Base-by-base conservation (phyloP, 108 stramenopile species). In the Discostella pseudostelligera region DNA sequence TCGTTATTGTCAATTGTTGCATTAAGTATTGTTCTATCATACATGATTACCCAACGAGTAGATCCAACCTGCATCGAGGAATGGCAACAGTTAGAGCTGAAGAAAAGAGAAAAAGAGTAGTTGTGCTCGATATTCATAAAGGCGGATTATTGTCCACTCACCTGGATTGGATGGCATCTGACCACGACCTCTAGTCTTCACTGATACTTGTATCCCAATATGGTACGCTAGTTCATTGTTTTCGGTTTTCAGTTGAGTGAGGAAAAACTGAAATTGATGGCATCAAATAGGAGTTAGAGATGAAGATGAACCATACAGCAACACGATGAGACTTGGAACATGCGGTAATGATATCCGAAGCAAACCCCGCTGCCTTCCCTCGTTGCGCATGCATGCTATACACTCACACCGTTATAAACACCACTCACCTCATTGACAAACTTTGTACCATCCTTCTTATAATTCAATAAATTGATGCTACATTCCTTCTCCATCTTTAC, bases 21-120 rank as follows among this genome's bases (percentile, higher is more conserved):
- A n/a, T n/a, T n/a, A n/a, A n/a, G n/a, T n/a, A n/a, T n/a, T n/a
- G n/a, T 43, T 43, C n/a, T 8, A 43, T 58, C 45, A 77, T 16
- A 64, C 76, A 53, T 77, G 76, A 59, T 70, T 65, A 16, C 76
- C 76, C 62, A 70, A 29, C 6, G 76, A 25, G 58, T 77, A 77
- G 29, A 78, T 63, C 70, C 77, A 78, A 22, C 77, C 77, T 66
- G 19, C 9, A 40, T 36, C 47, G 20, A 19, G 21, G 19, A 40
- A 60, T 2, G 24, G 9, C 11, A 59, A 39, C 40, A 59, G 20
- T 46, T 21, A 49, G 14, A 39, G 35, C 2, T 10, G 50, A 11
- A 51, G 9, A 51, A 40, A 11, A 24, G 35, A 54, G 13, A 36
- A 13, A 21, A 12, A 14, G 11, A 17, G 19, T 54, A n/a, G n/a